A percentile compares a stretch with the other conserved stretches of the same genome.
phyloP scores from a whole-genome alignment of 805 yeast genomes.

The Saccharomycopsis fermentans region DNA sequence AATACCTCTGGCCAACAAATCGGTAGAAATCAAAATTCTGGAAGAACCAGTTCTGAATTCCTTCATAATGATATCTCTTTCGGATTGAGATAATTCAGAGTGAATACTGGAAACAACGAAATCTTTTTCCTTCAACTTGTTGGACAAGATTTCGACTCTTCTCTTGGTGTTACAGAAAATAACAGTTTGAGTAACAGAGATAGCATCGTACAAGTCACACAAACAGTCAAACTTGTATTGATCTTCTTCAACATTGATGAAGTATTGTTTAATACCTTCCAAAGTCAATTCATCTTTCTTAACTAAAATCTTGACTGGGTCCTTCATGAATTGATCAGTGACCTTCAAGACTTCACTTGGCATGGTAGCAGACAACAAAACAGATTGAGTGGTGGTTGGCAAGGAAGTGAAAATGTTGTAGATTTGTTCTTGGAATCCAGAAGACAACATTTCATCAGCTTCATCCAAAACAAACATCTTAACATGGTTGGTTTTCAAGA shows the following conservation, averaged over 20 bases:
- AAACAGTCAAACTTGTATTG: slow-evolving; percentile 91
- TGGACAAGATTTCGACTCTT: slow-evolving; percentile 84
- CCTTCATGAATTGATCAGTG: slow-evolving; percentile 86
- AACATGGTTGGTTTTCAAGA: slow-evolving; percentile 69
- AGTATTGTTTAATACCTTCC: slow-evolving; percentile 93
- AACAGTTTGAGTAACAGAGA: slow-evolving; percentile 94
- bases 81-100: slow-evolving; percentile 90
- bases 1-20: slow-evolving; percentile 95
- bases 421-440: slow-evolving; percentile 93
- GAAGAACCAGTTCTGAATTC: slow-evolving; percentile 94
- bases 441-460: slow-evolving; percentile 92
- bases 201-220: slow-evolving; percentile 89
- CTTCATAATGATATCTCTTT: slow-evolving; percentile 89
- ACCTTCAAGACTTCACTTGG: slow-evolving; percentile 87
- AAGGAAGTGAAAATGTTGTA: slow-evolving; percentile 84
- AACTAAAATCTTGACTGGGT: slow-evolving; percentile 89
- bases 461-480: slow-evolving; percentile 95
- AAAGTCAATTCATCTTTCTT: slow-evolving; percentile 92
- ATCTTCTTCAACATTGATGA: slow-evolving; percentile 83
- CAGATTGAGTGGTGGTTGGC: slow-evolving; percentile 88
- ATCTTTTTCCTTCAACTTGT: slow-evolving; percentile 61
- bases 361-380: slow-evolving; percentile 89
- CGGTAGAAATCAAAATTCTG: slow-evolving; percentile 86
- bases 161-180: slow-evolving; percentile 94
- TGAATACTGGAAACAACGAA: slow-evolving; percentile 94